A percentile compares a stretch with the other conserved stretches of the same genome.
Evolutionary conservation across 169 alveolate species (phyloP).

Genomic region (Cryptosporidium viatorum): DNA sequence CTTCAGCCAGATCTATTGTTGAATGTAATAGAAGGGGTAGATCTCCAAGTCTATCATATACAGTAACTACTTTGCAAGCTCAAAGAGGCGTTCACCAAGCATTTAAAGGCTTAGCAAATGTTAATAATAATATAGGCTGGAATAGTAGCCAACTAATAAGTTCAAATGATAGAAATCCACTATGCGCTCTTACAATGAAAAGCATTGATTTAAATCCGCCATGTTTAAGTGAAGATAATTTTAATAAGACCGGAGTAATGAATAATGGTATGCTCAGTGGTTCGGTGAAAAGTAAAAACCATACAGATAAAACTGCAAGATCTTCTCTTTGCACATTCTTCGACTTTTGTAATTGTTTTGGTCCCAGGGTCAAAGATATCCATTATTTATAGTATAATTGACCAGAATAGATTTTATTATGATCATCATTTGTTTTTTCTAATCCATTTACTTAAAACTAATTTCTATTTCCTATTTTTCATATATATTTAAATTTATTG

Average conservation of each 20-base stretch:
- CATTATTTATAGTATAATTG: not conserved
- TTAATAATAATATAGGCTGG: not conserved
- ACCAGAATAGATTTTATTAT: not conserved
- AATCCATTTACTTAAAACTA: not conserved
- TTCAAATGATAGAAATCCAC: slow-evolving; percentile 62
- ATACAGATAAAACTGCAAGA: not conserved
- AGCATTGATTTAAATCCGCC: slow-evolving; percentile 64
- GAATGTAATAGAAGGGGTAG: slow-evolving; percentile 67
- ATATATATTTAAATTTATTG: too few species aligned
- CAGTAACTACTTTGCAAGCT: slow-evolving; percentile 45
- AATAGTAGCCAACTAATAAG: slow-evolving; percentile 17
- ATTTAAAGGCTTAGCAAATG: not conserved
- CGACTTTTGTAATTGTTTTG: slow-evolving; percentile 56
- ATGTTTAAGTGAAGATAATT: slow-evolving; percentile 37
- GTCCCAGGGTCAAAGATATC: slow-evolving; percentile 49
- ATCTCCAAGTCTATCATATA: slow-evolving; percentile 72
- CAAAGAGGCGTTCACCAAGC: slow-evolving; percentile 22
- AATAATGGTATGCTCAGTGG: not conserved
- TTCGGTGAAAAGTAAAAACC: not conserved
- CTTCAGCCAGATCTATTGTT: slow-evolving; percentile 61
- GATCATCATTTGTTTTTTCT: not conserved
- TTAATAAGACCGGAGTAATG: not conserved
- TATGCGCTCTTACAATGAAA: slow-evolving; percentile 38
- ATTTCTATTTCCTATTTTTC: not conserved
- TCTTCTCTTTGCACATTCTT: slow-evolving; percentile 53